Evolutionary conservation across 352 stramenopile species (phyloP).

Genomic region (Phytophthora fragariaefolia): DNA sequence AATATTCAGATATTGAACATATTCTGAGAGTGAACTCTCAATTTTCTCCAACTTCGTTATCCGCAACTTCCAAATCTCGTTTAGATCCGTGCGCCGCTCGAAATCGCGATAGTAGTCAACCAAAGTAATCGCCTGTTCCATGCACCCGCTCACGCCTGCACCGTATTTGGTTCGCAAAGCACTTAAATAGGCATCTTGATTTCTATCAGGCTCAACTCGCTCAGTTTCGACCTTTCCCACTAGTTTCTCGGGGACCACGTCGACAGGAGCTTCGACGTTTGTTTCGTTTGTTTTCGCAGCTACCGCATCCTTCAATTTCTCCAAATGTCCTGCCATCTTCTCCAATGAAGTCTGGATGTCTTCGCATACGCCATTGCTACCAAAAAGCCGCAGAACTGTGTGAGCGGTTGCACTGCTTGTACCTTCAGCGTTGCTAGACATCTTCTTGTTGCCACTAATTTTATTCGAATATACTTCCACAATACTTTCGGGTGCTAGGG

Average conservation of each 20-base stretch:
- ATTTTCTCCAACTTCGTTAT: conserved; percentile 82
- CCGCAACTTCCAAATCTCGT: conserved; percentile 73
- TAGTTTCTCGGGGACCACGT: background rate
- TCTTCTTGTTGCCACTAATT: background rate
- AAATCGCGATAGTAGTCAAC: conserved; percentile 88
- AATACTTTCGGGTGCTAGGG: background rate
- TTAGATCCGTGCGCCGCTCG: conserved; percentile 70
- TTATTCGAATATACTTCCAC: background rate
- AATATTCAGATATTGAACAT: conserved; percentile 75
- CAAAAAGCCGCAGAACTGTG: conserved; percentile 37
- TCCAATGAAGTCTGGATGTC: conserved; percentile 61
- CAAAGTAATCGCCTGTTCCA: conserved; percentile 80
- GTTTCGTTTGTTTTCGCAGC: conserved; percentile 1
- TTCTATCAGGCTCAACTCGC: background rate
- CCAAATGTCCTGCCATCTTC: conserved; percentile 36
- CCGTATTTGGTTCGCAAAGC: conserved; percentile 74
- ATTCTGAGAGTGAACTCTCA: conserved; percentile 66
- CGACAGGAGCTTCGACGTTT: background rate
- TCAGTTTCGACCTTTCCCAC: conserved; percentile 10
- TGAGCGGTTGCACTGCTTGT: background rate
- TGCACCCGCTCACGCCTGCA: conserved; percentile 56
- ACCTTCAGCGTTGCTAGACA: background rate
- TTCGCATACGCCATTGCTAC: conserved; percentile 48
- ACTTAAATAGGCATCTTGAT: conserved; percentile 23
- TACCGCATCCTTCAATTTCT: conserved; percentile 19